Evolutionary conservation across 192 early-diverging fungal species (phyloP).

Genomic region (Coemansia guatemalensis): DNA sequence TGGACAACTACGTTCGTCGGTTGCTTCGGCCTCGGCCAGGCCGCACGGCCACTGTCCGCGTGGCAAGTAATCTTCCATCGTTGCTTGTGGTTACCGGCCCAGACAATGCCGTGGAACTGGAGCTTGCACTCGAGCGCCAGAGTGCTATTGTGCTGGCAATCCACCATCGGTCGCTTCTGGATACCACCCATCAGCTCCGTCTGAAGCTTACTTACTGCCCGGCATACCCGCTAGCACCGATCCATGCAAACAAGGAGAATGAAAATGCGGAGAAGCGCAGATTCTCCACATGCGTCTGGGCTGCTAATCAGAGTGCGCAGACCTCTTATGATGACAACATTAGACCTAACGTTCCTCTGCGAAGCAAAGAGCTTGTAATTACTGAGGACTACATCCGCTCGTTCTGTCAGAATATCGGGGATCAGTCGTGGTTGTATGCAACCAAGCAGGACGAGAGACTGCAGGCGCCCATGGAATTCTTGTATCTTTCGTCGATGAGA

Average conservation of each 20-base stretch:
- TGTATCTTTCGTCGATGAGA: slow-evolving; percentile 77
- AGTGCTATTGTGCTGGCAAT: slow-evolving; percentile 49
- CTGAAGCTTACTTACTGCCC: slow-evolving; percentile 15
- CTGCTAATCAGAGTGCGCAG: slow-evolving; percentile 5
- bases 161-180: slow-evolving; percentile 46
- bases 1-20: slow-evolving; percentile 59
- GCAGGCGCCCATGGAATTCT: slow-evolving; percentile 85
- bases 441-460: slow-evolving; percentile 53
- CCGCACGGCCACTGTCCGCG: slow-evolving; percentile 21
- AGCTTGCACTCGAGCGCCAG: slow-evolving; percentile 76
- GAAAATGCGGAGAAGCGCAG: background rate
- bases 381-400: slow-evolving; percentile 81
- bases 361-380: slow-evolving; percentile 9
- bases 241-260: slow-evolving; percentile 5
- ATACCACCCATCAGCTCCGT: slow-evolving; percentile 28
- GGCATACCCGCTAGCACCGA: slow-evolving; percentile 7
- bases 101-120: slow-evolving; percentile 69
- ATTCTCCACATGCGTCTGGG: slow-evolving; percentile 12
- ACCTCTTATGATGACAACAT: slow-evolving; percentile 5
- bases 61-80: background rate
- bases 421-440: slow-evolving; percentile 58
- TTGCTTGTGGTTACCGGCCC: slow-evolving; percentile 5
- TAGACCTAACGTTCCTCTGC: background rate
- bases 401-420: slow-evolving; percentile 71
- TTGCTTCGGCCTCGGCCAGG: slow-evolving; percentile 61